Evolutionary conservation across 2,329 filamentous ascomycete species (phyloP), one percentile per base, ranked within the genome.

Genomic region (Mollisiaceae sp.): DNA sequence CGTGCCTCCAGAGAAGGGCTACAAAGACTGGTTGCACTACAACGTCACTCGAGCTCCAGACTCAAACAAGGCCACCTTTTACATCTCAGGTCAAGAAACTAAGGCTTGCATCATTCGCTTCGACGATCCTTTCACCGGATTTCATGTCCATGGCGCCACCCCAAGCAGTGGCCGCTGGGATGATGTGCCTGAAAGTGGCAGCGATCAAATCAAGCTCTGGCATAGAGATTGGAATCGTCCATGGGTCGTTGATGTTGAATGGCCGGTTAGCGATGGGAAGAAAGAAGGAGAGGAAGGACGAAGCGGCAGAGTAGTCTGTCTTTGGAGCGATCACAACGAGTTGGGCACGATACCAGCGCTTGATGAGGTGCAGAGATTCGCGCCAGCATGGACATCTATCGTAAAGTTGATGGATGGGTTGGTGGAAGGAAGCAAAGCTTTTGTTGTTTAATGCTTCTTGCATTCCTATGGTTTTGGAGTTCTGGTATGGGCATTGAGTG

Each of bases 281-380:
- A 68, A 73, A 18, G 74, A 73, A 43, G 71, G 75, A 61, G 77
- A 77, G 15, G 72, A 77, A 65, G 77, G 78, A 20, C 73, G 93
- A 39, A 83, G 82, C 69, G 91, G 93, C 1, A 84, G 81, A 39
- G 87, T 94, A 1, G 83, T 89, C 18, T 98, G 95, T 78, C 81
- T 91, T 38, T 98, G 94, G 93, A 93, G 90, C 73, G 95, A 99
- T 79, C 89, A 86, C 54, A 97, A 97, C 74, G 79, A 81, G 41
- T 78, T 79, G 2, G 89, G 87, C 3, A 83, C 83, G 0, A 93
- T 98, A 57, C 94, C 94, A 0, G 94, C 94, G 0, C 85, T 94
- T 60, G 91, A 95, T 71, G 94, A 98, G 78, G 82, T 92, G 58
- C 81, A 85, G 71, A 85, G 89, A 75, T 97, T 89, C 78, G 84